Evolutionary conservation across 768 basidiomycete genomes (phyloP), one percentile per base, ranked within the genome.

Genomic region (Albatrellus ellisii): DNA sequence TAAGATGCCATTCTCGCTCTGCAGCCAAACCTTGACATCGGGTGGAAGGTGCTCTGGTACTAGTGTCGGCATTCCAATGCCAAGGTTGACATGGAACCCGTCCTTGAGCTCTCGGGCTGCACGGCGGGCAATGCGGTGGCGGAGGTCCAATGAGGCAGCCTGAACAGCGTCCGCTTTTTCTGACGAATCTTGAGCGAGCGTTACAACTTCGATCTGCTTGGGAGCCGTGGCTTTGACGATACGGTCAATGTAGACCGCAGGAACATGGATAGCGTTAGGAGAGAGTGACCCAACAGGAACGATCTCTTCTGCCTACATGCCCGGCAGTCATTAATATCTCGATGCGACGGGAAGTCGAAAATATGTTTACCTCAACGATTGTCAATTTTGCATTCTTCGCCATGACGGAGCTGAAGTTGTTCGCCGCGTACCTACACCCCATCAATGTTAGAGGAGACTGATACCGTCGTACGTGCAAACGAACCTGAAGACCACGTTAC

Each of bases 51-150:
- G 76, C 54, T 85, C 84, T 0, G 88, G 84, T 17, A 89, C 82
- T 9, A 91, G 72, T 4, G 87, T 91, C 24, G 87, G 88, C 76
- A 91, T 91, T 20, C 88, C 88, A 50, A 91, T 88, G 22, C 88
- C 88, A 43, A 91, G 64, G 49, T 91, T 91, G 46, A 90, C 87
- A 47, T 88, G 80, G 65, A 70, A 88, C 0, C 88, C 89, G 54
- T 91, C 78, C 57, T 77, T 77, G 53, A 91, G 75, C 62, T 92
- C 90, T 64, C 79, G 85, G 2, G 89, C 90, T 1, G 89, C 89
- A 14, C 89, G 79, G 48, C 70, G 76, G 12, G 85, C 90, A 52
- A 91, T 91, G 44, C 78, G 72, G 47, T 79, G 77, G 41, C 83
- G 70, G 49, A 71, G 66, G 33, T 67, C 68, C 37, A 66, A 59